A percentile compares a stretch with the other conserved stretches of the same genome.
phyloP scores from a whole-genome alignment of 805 yeast species.

The Candida ascalaphidarum region DNA sequence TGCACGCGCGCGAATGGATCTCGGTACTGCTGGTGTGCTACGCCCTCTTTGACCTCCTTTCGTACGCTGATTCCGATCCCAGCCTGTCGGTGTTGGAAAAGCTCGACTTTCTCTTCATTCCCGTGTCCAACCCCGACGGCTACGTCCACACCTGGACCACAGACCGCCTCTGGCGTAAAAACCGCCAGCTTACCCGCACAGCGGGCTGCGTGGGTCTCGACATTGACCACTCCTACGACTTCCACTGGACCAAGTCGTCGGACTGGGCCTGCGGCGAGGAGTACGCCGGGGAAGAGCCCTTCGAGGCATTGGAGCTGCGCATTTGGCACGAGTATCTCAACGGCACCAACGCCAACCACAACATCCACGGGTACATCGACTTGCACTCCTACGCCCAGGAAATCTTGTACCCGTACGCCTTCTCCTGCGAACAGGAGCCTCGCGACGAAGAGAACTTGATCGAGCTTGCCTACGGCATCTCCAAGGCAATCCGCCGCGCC shows the following conservation, averaged over 20 bases:
- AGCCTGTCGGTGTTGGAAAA: slow-evolving; percentile 40
- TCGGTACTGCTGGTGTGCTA: slow-evolving; percentile 63
- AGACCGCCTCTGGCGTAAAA: slow-evolving; percentile 85
- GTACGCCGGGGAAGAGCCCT: slow-evolving; percentile 67
- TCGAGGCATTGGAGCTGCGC: slow-evolving; percentile 39
- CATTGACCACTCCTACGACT: slow-evolving; percentile 76
- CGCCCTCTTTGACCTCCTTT: slow-evolving; percentile 31
- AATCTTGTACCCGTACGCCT: slow-evolving; percentile 75
- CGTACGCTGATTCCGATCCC: slow-evolving; percentile 19
- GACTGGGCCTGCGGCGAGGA: slow-evolving; percentile 79
- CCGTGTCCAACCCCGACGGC: slow-evolving; percentile 88
- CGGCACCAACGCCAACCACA: slow-evolving; percentile 42
- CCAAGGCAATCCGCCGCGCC: slow-evolving; percentile 59
- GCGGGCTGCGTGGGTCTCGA: slow-evolving; percentile 76
- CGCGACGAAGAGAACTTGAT: slow-evolving; percentile 73
- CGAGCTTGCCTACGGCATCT: slow-evolving; percentile 73
- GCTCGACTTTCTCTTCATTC: slow-evolving; percentile 68
- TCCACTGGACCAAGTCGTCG: slow-evolving; percentile 53
- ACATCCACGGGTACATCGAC: slow-evolving; percentile 70
- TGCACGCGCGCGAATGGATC: slow-evolving; percentile 90
- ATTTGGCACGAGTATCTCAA: slow-evolving; percentile 34
- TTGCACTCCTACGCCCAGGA: slow-evolving; percentile 83
- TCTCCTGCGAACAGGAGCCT: slow-evolving; percentile 64
- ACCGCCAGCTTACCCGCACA: slow-evolving; percentile 62
- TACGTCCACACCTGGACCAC: slow-evolving; percentile 73